phyloP scores from a whole-genome alignment of 331 rosid genomes.

The Erythrophleum ivorense region DNA sequence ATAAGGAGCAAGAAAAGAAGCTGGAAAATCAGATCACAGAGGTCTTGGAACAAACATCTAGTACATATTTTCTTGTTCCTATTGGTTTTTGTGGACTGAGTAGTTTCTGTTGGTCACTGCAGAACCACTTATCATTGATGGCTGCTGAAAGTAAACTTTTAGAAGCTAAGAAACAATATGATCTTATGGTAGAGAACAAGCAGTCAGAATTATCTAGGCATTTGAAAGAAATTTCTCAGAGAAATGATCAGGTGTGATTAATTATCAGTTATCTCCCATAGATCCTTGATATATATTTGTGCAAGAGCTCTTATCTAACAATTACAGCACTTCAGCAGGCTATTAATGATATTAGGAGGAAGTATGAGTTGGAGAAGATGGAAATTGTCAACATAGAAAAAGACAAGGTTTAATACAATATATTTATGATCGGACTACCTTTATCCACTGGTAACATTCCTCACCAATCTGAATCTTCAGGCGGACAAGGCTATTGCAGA shows the following conservation, averaged over 20 bases:
- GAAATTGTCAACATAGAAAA: conserved; percentile 77
- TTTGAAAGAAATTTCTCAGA: conserved; percentile 89
- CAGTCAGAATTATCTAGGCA: conserved; percentile 84
- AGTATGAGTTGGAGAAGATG: conserved; percentile 85
- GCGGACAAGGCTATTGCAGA: conserved; percentile 66
- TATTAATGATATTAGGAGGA: conserved; percentile 83
- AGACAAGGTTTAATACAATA: conserved; percentile 72
- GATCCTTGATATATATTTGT: conserved; percentile 24
- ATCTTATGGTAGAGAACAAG: conserved; percentile 79
- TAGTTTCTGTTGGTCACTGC: conserved; percentile 48
- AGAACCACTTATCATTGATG: conserved; percentile 62
- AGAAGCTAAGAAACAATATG: conserved; percentile 79
- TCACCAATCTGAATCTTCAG: conserved; percentile 64
- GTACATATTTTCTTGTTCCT: conserved; percentile 26
- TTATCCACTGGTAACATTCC: conserved; percentile 39
- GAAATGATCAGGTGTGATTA: conserved; percentile 85
- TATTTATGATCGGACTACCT: conserved; percentile 34
- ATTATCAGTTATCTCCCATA: conserved; percentile 34
- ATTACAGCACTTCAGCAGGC: conserved; percentile 60
- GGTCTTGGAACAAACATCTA: conserved; percentile 57
- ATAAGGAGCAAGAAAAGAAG: conserved; percentile 70
- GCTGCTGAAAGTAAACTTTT: conserved; percentile 73
- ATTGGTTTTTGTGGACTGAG: conserved; percentile 7
- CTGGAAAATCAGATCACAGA: conserved; percentile 69
- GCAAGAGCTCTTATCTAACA: conserved; percentile 46